Conservation (phyloP, 768 basidiomycete species). For the Lenzites betulinus region DNA sequence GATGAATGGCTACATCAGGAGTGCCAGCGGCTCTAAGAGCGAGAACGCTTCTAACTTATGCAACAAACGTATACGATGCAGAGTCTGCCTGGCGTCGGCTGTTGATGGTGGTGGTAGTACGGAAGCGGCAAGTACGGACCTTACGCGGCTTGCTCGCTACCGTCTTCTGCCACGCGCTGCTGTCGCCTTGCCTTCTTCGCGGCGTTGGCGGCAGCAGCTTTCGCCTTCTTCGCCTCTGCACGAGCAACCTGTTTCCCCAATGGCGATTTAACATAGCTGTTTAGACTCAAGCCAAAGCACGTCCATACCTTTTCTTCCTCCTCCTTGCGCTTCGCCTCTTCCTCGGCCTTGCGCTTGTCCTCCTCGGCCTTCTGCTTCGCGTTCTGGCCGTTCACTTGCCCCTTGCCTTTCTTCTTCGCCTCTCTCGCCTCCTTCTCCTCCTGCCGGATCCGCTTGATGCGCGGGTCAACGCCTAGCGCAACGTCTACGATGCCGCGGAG, state of each 20-base stretch:
- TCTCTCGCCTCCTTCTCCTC: slow-evolving; percentile 94
- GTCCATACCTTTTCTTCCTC: slow-evolving; percentile 76
- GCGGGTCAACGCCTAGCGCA: slow-evolving; percentile 81
- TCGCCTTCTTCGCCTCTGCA: slow-evolving; percentile 82
- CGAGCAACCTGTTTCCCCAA: slow-evolving; percentile 46
- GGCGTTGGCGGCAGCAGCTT: slow-evolving; percentile 83
- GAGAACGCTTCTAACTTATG: slow-evolving; percentile 16
- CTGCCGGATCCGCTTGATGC: slow-evolving; percentile 96
- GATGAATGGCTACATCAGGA: not conserved
- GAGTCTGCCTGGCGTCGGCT: slow-evolving; percentile 1
- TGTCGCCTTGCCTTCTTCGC: slow-evolving; percentile 83
- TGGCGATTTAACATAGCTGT: not conserved
- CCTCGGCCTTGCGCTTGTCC: slow-evolving; percentile 57
- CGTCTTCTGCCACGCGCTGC: slow-evolving; percentile 19
- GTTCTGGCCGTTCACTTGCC: slow-evolving; percentile 47
- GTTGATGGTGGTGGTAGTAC: not conserved
- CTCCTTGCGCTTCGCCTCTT: slow-evolving; percentile 69
- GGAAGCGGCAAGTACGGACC: not conserved
- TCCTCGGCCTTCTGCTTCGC: slow-evolving; percentile 71
- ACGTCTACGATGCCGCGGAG: slow-evolving; percentile 86
- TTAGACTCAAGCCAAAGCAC: not conserved
- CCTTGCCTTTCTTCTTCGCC: slow-evolving; percentile 77
- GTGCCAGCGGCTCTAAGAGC: slow-evolving; percentile 6
- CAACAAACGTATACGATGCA: slow-evolving; percentile 24
- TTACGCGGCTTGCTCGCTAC: not conserved